Evolutionary conservation across 2,329 filamentous ascomycete genomes (phyloP).

Genomic region (Phialocephala subalpina): DNA sequence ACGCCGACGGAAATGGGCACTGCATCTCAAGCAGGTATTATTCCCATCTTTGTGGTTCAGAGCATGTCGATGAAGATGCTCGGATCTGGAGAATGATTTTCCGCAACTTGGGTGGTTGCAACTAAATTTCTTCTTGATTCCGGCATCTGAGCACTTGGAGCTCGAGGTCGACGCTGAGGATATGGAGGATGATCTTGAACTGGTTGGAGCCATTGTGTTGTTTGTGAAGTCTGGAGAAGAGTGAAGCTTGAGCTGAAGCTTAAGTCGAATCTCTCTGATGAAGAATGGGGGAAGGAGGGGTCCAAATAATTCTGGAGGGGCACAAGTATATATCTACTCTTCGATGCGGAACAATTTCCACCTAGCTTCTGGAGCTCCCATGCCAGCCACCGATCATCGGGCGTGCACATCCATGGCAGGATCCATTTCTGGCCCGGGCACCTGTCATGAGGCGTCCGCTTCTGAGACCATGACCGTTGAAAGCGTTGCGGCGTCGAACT

Average conservation of each 20-base stretch:
- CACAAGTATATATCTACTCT: conserved; percentile 35
- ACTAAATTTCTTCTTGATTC: conserved; percentile 46
- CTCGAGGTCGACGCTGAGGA: conserved; percentile 38
- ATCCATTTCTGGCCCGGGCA: conserved; percentile 15
- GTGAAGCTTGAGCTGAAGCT: conserved; percentile 4
- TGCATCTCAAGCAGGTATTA: conserved; percentile 60
- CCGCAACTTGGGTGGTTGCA: conserved; percentile 51
- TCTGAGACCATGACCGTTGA: neutral
- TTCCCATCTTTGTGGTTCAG: conserved; percentile 57
- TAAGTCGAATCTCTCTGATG: conserved; percentile 12
- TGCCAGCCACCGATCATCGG: conserved; percentile 40
- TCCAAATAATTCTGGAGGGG: conserved; percentile 31
- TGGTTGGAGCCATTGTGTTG: conserved; percentile 39
- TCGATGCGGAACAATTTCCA: conserved; percentile 37
- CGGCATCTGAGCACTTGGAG: conserved; percentile 32
- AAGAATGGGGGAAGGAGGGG: conserved; percentile 31
- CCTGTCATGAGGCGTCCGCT: conserved; percentile 11
- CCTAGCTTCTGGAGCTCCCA: conserved; percentile 34
- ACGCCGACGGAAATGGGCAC: conserved; percentile 61
- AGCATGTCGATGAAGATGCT: conserved; percentile 60
- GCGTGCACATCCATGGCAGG: conserved; percentile 32
- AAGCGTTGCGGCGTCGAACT: conserved; percentile 15
- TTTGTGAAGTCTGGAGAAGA: conserved; percentile 10
- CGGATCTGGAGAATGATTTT: conserved; percentile 57
- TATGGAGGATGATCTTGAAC: conserved; percentile 37